Evolutionary conservation across 345 rosid genomes (phyloP), one percentile per base, ranked within the genome.

Genomic region (Hypericum perforatum): DNA sequence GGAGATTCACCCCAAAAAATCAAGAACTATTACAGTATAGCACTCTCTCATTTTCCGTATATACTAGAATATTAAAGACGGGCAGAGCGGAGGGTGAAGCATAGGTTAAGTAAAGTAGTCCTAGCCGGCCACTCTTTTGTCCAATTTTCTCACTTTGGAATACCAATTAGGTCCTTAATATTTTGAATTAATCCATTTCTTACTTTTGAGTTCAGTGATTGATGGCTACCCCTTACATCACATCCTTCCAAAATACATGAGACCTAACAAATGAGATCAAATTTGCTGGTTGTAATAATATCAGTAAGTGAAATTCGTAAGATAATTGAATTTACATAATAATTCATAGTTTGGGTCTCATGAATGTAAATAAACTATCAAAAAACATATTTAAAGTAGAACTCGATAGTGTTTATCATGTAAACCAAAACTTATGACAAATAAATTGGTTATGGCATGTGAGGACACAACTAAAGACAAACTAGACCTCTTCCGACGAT

Each of bases 101-200:
- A 56, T 71, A 78, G 74, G 80, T 75, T 68, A 77, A 73, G 65
- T 49, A 63, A 22, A 73, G 76, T 72, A 66, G 89, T 67, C 81
- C 61, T 45, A 53, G 85, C 89, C 85, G 82, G 89, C 89, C 71
- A 52, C 11, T 57, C n/a, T 60, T 74, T 82, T 79, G 89, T 82
- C 81, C 63, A 64, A 64, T 63, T 59, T 57, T 71, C 15, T 51
- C 63, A 22, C 29, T 3, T 46, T 43, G 41, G 57, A 57, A 66
- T 48, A 53, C 45, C 60, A 15, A 58, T 42, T 72, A 43, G 55
- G 58, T 74, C 5, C 16, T 16, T 12, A 22, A 10, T 46, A 45
- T 16, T 16, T 53, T 50, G 41, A 53, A 46, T 53, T 53, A 58
- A 45, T 39, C 3, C 22, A 9, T 9, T 10, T 41, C 41, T 16